Evolutionary conservation across 2,329 filamentous ascomycete genomes (phyloP).

Genomic region (Neurospora sp.): DNA sequence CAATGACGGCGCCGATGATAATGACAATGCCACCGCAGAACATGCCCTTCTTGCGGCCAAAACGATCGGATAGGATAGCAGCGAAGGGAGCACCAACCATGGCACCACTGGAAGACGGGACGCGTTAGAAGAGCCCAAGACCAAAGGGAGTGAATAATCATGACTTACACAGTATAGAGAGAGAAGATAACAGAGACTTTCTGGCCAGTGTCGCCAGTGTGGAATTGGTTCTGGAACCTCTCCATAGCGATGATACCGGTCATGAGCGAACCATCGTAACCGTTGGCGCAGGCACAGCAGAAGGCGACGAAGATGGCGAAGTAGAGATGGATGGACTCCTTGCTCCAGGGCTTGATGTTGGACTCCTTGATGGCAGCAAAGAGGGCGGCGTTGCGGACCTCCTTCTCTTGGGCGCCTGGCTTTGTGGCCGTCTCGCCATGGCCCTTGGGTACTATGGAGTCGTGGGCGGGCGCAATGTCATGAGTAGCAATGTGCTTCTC

Average conservation of each 20-base stretch:
- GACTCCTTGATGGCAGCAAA: constrained; percentile 36
- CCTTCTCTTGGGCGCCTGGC: constrained; percentile 28
- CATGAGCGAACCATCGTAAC: constrained; percentile 38
- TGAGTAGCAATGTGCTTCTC: constrained; percentile 12
- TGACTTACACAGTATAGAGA: constrained; percentile 37
- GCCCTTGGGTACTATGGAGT: neutral
- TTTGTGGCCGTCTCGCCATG: constrained; percentile 19
- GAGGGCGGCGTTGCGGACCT: constrained; percentile 35
- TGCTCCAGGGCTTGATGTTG: constrained; percentile 32
- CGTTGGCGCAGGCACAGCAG: constrained; percentile 37
- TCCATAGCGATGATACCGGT: constrained; percentile 34
- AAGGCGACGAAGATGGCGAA: constrained; percentile 35
- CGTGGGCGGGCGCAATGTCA: constrained; percentile 2
- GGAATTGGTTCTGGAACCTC: constrained; percentile 30
- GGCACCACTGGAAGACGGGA: constrained; percentile 25
- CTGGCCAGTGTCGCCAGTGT: constrained; percentile 26
- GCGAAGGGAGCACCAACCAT: constrained; percentile 31
- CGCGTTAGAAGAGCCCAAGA: neutral
- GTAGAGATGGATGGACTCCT: constrained; percentile 31
- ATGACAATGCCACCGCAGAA: constrained; percentile 33
- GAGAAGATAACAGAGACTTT: constrained; percentile 34
- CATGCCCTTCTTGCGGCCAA: constrained; percentile 36
- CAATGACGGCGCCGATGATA: constrained; percentile 33
- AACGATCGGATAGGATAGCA: constrained; percentile 33
- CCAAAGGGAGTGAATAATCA: constrained; percentile 4